Base-by-base conservation (phyloP, 202 grass and related monocot species). In the Saccharum hybrid region DNA sequence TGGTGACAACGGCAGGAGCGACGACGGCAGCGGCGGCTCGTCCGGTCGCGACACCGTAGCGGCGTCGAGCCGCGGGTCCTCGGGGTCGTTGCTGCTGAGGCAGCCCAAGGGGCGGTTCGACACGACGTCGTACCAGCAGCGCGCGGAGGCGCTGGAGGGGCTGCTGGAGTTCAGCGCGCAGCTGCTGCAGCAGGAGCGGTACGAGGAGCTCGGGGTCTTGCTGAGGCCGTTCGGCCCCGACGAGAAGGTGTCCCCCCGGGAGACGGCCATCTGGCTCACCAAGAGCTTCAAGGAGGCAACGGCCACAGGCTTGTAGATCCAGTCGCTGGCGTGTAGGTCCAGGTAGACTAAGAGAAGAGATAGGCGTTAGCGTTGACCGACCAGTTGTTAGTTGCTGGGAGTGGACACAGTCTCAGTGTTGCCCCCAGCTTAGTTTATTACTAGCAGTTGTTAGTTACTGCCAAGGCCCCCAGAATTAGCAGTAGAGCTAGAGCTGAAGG, bases 221-320 rank as follows among this genome's bases (percentile, higher is more conserved):
- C 65, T 94, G 72, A 94, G 90, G 73, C 94, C 94, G 3, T 97
- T 97, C 57, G 94, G 94, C 39, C 91, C 87, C 0, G 94, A 86
- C 0, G 94, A 88, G 54, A 97, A 90, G 43, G 94, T 87, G 66
- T 97, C 94, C 0, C 94, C 94, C 4, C 84, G 94, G 86, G 94
- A 97, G 74, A 97, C 91, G 6, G 91, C 94, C 49, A 97, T 97
- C 82, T 97, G 94, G 94, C 84, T 97, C 79, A 85, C 94, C 37
- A 97, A 90, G 86, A 97, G 94, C 75, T 90, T 97, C 85, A 97
- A 94, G 72, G 94, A 90, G 78, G 21, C 60, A 4, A 59, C n/a
- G n/a, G 22, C 22, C 60, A 91, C 91, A 6, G 80, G 40, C 3
- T 86, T 51, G 54, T 97, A 90, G 61, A 22, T 7, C n/a, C 19